Conservation (phyloP, 306 rosid species). For the Vigna trinervia region DNA sequence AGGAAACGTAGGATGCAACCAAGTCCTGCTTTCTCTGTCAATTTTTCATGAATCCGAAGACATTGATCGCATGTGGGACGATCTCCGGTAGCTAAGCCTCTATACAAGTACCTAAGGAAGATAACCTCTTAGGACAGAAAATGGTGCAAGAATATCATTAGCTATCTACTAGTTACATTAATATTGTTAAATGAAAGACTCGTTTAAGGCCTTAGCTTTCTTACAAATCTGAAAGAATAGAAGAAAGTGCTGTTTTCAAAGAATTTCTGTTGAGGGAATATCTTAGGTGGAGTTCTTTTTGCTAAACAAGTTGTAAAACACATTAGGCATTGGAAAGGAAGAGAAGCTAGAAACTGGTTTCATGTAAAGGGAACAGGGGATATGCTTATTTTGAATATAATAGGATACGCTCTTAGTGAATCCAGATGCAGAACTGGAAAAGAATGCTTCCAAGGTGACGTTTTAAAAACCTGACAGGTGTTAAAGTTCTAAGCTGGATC, state of each 20-base stretch:
- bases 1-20: slow-evolving; percentile 95
- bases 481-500: too few species aligned
- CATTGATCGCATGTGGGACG: slow-evolving; percentile 96
- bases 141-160: not conserved
- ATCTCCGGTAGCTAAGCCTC: slow-evolving; percentile 96
- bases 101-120: slow-evolving; percentile 78
- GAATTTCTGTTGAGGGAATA: too few species aligned
- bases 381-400: too few species aligned
- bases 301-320: not conserved
- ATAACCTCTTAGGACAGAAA: slow-evolving; percentile 35
- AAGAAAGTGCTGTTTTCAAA: not conserved
- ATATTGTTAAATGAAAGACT: not conserved
- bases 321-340: not conserved
- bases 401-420: too few species aligned
- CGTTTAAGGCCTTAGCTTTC: slow-evolving; percentile 13
- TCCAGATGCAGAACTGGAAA: too few species aligned
- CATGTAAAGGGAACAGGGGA: too few species aligned
- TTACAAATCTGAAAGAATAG: not conserved
- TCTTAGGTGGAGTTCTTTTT: slow-evolving; percentile 4
- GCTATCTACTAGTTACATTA: slow-evolving; percentile 28
- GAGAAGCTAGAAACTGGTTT: too few species aligned
- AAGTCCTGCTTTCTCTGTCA: slow-evolving; percentile 90
- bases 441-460: too few species aligned
- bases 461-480: too few species aligned
- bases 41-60: slow-evolving; percentile 87